phyloP scores from a whole-genome alignment of 1,284 basidiomycete species.

The Ganoderma sinense region DNA sequence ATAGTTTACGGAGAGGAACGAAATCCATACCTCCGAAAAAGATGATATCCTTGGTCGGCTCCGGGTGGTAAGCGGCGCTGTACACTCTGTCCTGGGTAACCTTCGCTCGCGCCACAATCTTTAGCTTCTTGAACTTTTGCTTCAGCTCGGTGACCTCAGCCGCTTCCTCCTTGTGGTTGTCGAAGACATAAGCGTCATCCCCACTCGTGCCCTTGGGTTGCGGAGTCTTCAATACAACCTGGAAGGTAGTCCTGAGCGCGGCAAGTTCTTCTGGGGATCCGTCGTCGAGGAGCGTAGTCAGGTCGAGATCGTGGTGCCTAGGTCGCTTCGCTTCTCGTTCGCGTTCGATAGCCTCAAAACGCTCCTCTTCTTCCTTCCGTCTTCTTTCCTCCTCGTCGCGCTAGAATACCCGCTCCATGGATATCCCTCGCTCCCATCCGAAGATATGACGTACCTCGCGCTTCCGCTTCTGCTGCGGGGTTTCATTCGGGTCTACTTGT shows the following conservation, averaged over 20 bases:
- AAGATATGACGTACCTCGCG: constrained; percentile 58
- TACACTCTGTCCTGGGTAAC: constrained; percentile 79
- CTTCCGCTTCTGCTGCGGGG: constrained; percentile 63
- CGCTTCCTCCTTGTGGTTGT: constrained; percentile 50
- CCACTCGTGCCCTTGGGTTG: constrained; percentile 51
- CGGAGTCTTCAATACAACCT: constrained; percentile 44
- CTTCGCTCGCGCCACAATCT: constrained; percentile 75
- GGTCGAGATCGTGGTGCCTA: constrained; percentile 68
- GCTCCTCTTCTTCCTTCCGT: constrained; percentile 63
- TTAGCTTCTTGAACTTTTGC: constrained; percentile 59
- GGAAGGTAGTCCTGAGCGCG: constrained; percentile 52
- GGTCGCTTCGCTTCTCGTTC: constrained; percentile 69
- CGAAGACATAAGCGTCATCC: constrained; percentile 58
- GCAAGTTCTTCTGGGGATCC: constrained; percentile 53
- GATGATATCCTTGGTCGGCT: constrained; percentile 79
- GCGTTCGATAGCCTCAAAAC: constrained; percentile 65
- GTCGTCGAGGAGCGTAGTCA: constrained; percentile 60
- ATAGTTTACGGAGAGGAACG: background rate
- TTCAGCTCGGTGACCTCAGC: constrained; percentile 58
- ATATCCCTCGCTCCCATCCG: background rate
- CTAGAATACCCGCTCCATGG: constrained; percentile 35
- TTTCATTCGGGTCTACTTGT: constrained; percentile 64
- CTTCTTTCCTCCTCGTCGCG: constrained; percentile 56
- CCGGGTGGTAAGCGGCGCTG: constrained; percentile 80
- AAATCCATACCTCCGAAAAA: constrained; percentile 75